phyloP scores from a whole-genome alignment of 495 filamentous ascomycete genomes.

The Amniculicola lignicola region DNA sequence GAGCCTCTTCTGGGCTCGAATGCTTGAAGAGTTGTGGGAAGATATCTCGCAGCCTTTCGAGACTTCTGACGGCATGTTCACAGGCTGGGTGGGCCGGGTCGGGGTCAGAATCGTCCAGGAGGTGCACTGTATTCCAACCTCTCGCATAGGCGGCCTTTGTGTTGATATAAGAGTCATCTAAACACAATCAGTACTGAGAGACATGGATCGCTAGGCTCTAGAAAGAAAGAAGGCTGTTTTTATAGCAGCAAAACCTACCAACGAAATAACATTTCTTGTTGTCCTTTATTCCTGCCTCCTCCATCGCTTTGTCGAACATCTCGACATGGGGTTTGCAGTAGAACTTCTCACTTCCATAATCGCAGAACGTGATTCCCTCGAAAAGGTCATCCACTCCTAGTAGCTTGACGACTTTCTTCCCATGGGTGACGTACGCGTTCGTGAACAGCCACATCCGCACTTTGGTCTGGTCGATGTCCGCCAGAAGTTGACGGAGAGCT shows the following conservation, averaged over 20 bases:
- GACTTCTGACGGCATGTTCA: constrained; percentile 63
- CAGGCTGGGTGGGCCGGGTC: constrained; percentile 58
- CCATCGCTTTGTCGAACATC: constrained; percentile 78
- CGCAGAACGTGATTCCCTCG: constrained; percentile 89
- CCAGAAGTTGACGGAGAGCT: constrained; percentile 68
- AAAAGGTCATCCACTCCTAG: constrained; percentile 83
- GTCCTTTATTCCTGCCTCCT: constrained; percentile 44
- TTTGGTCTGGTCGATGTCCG: constrained; percentile 72
- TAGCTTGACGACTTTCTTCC: constrained; percentile 72
- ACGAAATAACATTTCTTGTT: constrained; percentile 75
- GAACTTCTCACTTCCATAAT: constrained; percentile 66
- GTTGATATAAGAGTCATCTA: constrained; percentile 81
- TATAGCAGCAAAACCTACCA: too few species aligned
- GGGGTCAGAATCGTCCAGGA: constrained; percentile 69
- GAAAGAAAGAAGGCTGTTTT: too few species aligned
- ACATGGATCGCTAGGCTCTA: too few species aligned
- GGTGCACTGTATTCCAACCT: constrained; percentile 76
- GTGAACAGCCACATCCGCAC: constrained; percentile 92
- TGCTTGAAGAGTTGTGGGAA: constrained; percentile 78
- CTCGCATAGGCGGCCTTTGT: constrained; percentile 65
- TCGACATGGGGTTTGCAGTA: constrained; percentile 79
- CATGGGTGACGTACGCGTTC: constrained; percentile 92
- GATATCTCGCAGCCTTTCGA: constrained; percentile 66
- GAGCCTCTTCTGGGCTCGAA: background rate
- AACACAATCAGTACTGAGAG: background rate